Conservation (phyloP, 441 rosid species). For the Hypseocharis bilobata region DNA sequence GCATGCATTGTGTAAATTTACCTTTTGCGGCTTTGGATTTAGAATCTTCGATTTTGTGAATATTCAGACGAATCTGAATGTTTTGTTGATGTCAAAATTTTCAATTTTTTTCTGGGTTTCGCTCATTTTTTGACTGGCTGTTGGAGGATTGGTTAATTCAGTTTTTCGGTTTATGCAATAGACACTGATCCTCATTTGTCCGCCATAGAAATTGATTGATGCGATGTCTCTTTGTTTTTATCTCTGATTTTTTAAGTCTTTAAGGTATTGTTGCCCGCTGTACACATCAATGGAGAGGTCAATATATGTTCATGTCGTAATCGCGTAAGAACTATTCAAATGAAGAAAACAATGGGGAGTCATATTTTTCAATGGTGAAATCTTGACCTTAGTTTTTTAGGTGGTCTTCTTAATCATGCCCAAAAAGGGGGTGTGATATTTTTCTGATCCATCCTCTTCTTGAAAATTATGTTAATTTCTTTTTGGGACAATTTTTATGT, state of each 20-base stretch:
- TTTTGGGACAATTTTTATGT: neutral
- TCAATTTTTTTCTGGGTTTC: neutral
- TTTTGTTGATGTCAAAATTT: neutral
- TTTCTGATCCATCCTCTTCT: neutral
- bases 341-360: neutral
- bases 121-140: neutral
- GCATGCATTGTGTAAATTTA: neutral
- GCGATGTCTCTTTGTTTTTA: neutral
- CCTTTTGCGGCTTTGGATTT: neutral
- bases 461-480: neutral
- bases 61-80: neutral
- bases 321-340: neutral
- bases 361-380: neutral
- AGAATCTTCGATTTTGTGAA: neutral
- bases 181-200: neutral
- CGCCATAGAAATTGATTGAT: neutral
- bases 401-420: neutral
- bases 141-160: neutral
- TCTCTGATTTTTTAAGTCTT: neutral
- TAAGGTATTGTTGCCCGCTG: neutral
- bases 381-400: neutral
- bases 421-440: neutral
- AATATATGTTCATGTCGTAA: neutral
- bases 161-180: neutral
- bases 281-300: neutral